Base-by-base conservation (phyloP, 2,329 filamentous ascomycete genomes). In the Ophiostoma sp. region DNA sequence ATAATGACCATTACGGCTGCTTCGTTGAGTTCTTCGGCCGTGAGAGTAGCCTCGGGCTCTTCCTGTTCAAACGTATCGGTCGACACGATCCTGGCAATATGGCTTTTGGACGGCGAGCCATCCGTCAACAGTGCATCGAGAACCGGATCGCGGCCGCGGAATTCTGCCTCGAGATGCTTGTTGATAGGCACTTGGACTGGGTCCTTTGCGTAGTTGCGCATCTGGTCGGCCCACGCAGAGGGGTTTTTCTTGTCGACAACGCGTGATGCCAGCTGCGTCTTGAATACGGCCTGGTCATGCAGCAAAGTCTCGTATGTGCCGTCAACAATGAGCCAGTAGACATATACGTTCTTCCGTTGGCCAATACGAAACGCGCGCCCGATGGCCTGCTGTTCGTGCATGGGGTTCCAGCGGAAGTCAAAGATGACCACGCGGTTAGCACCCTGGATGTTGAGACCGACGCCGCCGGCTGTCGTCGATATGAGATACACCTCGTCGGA, bases 351-450 rank as follows among this genome's bases (percentile, higher is more conserved):
- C 73, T 93, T 95, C 49, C 79, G 81, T 76, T 97, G 93, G 0
- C 93, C 92, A 45, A 97, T 85, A 0, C 93, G 90, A 77, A 95
- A 97, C 0, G 91, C 89, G 67, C 93, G 85, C 1, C 92, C 93
- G 66, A 97, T 86, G 1, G 93, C 93, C 77, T 97, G 93, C 74
- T 93, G 89, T 76, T 97, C 93, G 75, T 88, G 83, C 5, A 87
- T 84, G 0, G 93, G 93, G 71, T 93, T 95, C 79, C 88, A 97
- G 70, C 84, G 82, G 74, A 90, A 92, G 75, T 97, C 93, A 68
- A 96, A 90, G 27, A 97, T 89, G 27, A 97, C 84, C 0, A 97
- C 91, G 27, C 93, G 86, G 75, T 93, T 97, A 0, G 93, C 93
- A 1, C 89, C 88, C 55, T 86, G 85, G 12, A 97, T 89, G 70